Evolutionary conservation across 1,284 basidiomycete species (phyloP), one percentile per base, ranked within the genome.

Genomic region (Gymnopus androsaceus): DNA sequence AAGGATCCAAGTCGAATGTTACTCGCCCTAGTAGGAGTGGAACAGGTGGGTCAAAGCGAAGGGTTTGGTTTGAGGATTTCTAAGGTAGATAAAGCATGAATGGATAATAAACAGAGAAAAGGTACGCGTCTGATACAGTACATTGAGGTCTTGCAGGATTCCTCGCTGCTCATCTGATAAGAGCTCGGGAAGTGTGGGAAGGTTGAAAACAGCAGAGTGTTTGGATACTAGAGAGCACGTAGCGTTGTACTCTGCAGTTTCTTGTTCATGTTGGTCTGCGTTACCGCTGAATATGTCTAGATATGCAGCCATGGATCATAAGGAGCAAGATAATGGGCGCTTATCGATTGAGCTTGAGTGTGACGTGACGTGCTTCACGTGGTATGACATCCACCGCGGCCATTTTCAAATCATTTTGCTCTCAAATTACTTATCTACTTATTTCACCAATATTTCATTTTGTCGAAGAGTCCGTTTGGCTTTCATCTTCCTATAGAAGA

Each of bases 281-380:
- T 78, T 66, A 23, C 78, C 78, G 23, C 75, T 72, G 59, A 59
- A 72, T 19, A 79, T 62, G 57, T 79, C 75, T 30, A 80, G 70
- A 60, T 70, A 78, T 19, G 51, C 41, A 27, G 56, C 44, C 54
- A 55, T 55, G n/a, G n/a, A n/a, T n/a, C n/a, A n/a, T n/a, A n/a
- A n/a, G n/a, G n/a, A n/a, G n/a, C n/a, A n/a, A n/a, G n/a, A n/a
- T n/a, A n/a, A n/a, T n/a, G n/a, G n/a, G n/a, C n/a, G n/a, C n/a
- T n/a, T n/a, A n/a, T n/a, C n/a, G n/a, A n/a, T n/a, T n/a, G n/a
- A n/a, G n/a, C n/a, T n/a, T n/a, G n/a, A n/a, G n/a, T n/a, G n/a
- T n/a, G n/a, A n/a, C n/a, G n/a, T n/a, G n/a, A n/a, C n/a, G n/a
- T n/a, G n/a, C n/a, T n/a, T n/a, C n/a, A n/a, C n/a, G n/a, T n/a